Conservation (phyloP, 179 eudicot genomes). For the Dionaea muscipula region DNA sequence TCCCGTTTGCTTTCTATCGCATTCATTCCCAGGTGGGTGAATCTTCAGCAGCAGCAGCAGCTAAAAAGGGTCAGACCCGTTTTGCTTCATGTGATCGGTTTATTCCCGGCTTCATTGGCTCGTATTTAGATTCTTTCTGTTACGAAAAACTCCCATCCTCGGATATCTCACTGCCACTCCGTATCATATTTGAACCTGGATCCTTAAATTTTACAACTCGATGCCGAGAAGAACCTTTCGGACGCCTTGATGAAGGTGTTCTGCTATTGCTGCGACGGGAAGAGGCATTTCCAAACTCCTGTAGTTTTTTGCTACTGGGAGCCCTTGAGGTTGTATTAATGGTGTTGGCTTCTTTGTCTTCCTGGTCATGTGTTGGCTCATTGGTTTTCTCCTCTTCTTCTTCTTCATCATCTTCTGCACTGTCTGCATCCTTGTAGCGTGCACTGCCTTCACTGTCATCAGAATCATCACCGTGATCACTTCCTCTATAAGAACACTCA, state of each 20-base stretch:
- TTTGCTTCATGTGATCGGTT: not conserved
- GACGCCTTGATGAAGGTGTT: not conserved
- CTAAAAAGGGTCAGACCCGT: too few relatives aligned
- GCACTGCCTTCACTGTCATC: not conserved
- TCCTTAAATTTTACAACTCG: constrained; percentile 1
- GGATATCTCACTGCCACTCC: not conserved
- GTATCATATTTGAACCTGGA: not conserved
- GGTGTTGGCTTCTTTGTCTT: not conserved
- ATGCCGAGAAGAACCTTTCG: not conserved
- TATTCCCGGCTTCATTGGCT: too few relatives aligned
- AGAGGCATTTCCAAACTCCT: not conserved
- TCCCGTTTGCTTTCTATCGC: not conserved
- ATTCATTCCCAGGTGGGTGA: too few relatives aligned
- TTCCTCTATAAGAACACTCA: not conserved
- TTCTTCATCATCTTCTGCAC: not conserved
- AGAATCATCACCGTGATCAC: not conserved
- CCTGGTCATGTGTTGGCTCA: not conserved
- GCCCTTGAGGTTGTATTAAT: not conserved
- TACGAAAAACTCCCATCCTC: not conserved
- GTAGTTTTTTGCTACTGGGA: not conserved
- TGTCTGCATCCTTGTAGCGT: not conserved
- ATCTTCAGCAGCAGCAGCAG: not conserved
- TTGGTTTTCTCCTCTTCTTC: not conserved
- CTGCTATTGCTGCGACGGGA: not conserved
- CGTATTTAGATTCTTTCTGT: too few relatives aligned